Conservation (phyloP, 176 grass and related monocot genomes). For the Ampelocalamus luodianensis region DNA sequence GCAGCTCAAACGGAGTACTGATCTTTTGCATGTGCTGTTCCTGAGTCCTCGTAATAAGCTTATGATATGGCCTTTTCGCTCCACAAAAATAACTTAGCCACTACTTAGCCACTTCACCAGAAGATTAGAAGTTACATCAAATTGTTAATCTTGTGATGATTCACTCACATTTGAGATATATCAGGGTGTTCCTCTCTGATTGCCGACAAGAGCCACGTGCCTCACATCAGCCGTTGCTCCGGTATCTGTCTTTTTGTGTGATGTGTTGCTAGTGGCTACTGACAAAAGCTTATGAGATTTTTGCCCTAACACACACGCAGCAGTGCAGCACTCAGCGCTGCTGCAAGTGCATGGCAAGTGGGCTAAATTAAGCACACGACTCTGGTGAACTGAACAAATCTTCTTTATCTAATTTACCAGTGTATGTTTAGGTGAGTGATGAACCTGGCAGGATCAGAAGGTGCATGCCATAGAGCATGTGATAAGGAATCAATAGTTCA, state of each 20-base stretch:
- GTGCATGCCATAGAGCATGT: background rate
- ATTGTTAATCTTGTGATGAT: constrained; percentile 1
- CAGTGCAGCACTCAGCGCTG: background rate
- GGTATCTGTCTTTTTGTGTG: background rate
- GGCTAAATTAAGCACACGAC: background rate
- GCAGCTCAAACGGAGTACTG: background rate
- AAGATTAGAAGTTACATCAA: background rate
- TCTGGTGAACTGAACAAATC: background rate
- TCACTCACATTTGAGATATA: background rate
- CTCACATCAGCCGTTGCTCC: background rate
- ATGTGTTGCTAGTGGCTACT: background rate
- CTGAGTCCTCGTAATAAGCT: background rate
- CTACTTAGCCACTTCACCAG: background rate
- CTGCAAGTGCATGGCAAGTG: constrained; percentile 36
- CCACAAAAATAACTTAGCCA: background rate
- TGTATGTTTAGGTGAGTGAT: background rate
- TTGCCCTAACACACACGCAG: background rate
- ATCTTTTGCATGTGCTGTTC: background rate
- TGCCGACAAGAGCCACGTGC: constrained; percentile 2
- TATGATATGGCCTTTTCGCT: background rate
- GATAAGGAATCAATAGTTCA: background rate
- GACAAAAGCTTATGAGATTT: constrained; percentile 31
- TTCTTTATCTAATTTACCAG: background rate
- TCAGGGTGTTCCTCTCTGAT: background rate
- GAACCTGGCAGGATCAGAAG: background rate